Percentiles rank a stretch among this genome's conserved stretches.
These are phyloP conservation scores for Amanita pallidorosea DNA, from an alignment of 768 basidiomycete species.

Conservation along the genomic window DNA sequence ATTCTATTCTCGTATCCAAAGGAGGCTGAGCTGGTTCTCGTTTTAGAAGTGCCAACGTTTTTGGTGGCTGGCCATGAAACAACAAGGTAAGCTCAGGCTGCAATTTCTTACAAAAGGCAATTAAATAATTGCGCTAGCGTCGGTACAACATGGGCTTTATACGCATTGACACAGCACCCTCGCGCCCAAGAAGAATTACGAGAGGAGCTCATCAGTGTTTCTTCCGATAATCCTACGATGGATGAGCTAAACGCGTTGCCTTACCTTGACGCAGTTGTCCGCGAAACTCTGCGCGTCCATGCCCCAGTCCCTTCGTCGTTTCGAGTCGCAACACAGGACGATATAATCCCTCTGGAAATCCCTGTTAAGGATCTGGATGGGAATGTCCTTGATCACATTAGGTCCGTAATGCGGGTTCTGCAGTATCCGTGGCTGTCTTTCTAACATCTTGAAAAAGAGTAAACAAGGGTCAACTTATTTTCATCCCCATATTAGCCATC, in stretches of 20 bases:
- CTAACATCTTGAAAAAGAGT: slow-evolving; percentile 15
- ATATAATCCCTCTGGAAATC: slow-evolving; percentile 35
- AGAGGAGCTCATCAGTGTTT: slow-evolving; percentile 39
- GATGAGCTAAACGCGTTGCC: slow-evolving; percentile 56
- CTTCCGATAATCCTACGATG: slow-evolving; percentile 53
- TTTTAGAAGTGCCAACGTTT: slow-evolving; percentile 50
- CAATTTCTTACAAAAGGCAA: too few species aligned
- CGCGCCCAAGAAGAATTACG: slow-evolving; percentile 45
- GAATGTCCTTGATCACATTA: slow-evolving; percentile 24
- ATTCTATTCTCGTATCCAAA: background rate
- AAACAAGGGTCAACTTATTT: slow-evolving; percentile 32
- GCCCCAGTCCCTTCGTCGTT: slow-evolving; percentile 34
- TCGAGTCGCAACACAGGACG: slow-evolving; percentile 39
- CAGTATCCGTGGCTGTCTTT: background rate
- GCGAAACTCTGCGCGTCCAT: slow-evolving; percentile 49
- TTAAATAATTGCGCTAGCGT: slow-evolving; percentile 17
- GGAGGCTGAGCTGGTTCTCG: background rate
- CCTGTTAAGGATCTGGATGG: slow-evolving; percentile 37
- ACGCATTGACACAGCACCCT: slow-evolving; percentile 35
- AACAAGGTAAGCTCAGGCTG: slow-evolving; percentile 24
- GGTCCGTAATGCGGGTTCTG: slow-evolving; percentile 17
- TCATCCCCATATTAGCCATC: slow-evolving; percentile 40
- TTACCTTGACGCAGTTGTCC: slow-evolving; percentile 58
- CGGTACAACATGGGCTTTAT: slow-evolving; percentile 48
- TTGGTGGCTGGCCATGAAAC: slow-evolving; percentile 52